Evolutionary conservation across 805 yeast genomes (phyloP).

Genomic region (Isabelozyma rhagii): DNA sequence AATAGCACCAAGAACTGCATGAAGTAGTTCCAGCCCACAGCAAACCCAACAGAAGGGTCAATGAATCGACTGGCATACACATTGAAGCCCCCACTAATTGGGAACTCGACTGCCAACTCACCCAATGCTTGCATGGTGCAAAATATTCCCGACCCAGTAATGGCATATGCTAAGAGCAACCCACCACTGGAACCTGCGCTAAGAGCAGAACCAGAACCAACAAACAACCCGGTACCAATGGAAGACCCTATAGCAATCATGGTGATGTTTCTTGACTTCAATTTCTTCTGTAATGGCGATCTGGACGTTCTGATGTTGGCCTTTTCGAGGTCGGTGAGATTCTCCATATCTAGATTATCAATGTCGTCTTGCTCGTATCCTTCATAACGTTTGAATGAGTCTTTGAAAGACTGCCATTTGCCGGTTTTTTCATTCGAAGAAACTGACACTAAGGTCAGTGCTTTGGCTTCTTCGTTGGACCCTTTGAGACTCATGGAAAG

Average conservation of each 20-base stretch:
- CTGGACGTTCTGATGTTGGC: conserved; percentile 39
- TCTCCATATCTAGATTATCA: conserved; percentile 8
- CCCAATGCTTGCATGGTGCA: conserved; percentile 43
- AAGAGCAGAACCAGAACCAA: conserved; percentile 39
- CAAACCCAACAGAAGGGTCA: conserved; percentile 68
- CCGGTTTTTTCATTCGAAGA: neutral
- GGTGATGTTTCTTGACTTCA: conserved; percentile 34
- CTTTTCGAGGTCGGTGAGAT: conserved; percentile 33
- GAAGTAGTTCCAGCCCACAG: conserved; percentile 71
- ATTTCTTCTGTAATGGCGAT: conserved; percentile 33
- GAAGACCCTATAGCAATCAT: conserved; percentile 45
- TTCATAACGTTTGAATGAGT: conserved; percentile 44
- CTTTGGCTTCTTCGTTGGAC: neutral
- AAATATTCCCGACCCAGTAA: conserved; percentile 34
- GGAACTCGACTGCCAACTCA: conserved; percentile 45
- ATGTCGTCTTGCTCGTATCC: conserved; percentile 22
- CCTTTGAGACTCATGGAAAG: neutral
- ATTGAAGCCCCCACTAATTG: conserved; percentile 42
- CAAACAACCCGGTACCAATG: conserved; percentile 42
- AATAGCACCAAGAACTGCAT: conserved; percentile 55
- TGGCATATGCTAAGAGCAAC: conserved; percentile 34
- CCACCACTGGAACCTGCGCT: conserved; percentile 39
- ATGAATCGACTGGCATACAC: conserved; percentile 62
- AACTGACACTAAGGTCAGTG: neutral
- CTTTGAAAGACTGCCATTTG: conserved; percentile 44